These are phyloP conservation scores for Bipolaris cookei DNA, from an alignment of 2,329 filamentous ascomycete genomes.

Conservation along the genomic window DNA sequence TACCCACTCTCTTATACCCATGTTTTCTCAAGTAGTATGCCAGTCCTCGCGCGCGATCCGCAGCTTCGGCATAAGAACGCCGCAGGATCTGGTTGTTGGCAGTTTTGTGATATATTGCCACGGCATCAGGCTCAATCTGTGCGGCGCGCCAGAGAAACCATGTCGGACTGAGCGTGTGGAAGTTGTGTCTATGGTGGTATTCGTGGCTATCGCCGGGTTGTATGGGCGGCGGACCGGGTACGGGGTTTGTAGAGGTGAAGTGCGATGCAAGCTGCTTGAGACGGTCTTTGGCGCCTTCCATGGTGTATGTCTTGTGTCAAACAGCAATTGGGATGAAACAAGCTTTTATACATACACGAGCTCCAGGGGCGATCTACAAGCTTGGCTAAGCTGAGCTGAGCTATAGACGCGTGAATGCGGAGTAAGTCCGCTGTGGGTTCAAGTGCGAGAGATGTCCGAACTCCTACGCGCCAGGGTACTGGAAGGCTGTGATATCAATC, in stretches of 20 bases:
- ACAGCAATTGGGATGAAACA: background rate
- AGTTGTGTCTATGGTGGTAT: conserved; percentile 61
- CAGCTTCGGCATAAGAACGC: conserved; percentile 79
- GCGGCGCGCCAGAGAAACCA: conserved; percentile 86
- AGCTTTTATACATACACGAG: conserved; percentile 10
- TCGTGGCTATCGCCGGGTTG: conserved; percentile 45
- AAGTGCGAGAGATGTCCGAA: conserved; percentile 10
- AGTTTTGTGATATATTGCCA: conserved; percentile 85
- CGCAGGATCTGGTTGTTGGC: conserved; percentile 75
- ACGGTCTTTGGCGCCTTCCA: conserved; percentile 32
- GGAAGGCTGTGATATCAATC: background rate
- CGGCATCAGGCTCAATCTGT: conserved; percentile 79
- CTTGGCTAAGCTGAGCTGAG: conserved; percentile 11
- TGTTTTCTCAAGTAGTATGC: conserved; percentile 85
- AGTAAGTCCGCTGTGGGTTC: conserved; percentile 17
- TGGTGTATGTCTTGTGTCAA: conserved; percentile 1
- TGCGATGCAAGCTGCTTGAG: conserved; percentile 49
- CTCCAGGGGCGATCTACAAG: conserved; percentile 8
- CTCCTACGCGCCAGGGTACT: background rate
- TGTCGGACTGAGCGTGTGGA: conserved; percentile 84
- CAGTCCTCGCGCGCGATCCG: conserved; percentile 84
- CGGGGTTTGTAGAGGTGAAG: conserved; percentile 42
- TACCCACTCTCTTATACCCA: conserved; percentile 76
- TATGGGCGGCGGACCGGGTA: conserved; percentile 47
- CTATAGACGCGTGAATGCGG: conserved; percentile 26